Conservation (phyloP, 768 basidiomycete species). For the Termitomyces titanicus region DNA sequence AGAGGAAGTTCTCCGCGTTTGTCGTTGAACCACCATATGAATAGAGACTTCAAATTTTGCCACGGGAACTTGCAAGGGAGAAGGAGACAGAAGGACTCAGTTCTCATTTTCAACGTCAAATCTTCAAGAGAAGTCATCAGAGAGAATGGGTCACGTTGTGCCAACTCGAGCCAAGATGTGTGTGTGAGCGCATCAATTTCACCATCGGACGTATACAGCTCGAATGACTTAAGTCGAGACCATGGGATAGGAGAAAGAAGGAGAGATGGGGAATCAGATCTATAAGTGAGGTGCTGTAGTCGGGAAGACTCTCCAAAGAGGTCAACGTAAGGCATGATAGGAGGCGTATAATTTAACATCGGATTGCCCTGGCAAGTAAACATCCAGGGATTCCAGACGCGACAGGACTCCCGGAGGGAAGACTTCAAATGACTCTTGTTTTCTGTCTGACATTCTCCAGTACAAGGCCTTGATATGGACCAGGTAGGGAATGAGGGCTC, state of each 20-base stretch:
- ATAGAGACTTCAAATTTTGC: neutral
- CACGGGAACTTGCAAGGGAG: neutral
- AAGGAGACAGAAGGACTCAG: neutral
- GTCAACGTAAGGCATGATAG: neutral
- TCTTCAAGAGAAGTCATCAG: neutral
- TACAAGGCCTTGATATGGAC: neutral
- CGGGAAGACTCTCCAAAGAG: neutral
- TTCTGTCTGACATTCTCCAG: neutral
- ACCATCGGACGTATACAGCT: neutral
- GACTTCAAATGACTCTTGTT: neutral
- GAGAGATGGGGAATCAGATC: neutral
- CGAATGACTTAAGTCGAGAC: neutral
- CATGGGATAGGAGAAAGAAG: neutral
- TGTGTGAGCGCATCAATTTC: neutral
- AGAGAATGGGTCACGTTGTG: neutral
- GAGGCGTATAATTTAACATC: neutral
- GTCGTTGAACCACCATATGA: no score
- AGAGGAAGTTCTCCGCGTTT: neutral
- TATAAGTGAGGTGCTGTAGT: neutral
- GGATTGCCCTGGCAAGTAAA: no score
- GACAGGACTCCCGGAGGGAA: neutral
- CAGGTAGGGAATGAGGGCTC: constrained; percentile 37
- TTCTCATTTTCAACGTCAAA: neutral
- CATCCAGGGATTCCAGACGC: neutral
- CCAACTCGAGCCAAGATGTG: neutral